phyloP scores from a whole-genome alignment of 345 rosid species.

The Mallotus nudiflorus region DNA sequence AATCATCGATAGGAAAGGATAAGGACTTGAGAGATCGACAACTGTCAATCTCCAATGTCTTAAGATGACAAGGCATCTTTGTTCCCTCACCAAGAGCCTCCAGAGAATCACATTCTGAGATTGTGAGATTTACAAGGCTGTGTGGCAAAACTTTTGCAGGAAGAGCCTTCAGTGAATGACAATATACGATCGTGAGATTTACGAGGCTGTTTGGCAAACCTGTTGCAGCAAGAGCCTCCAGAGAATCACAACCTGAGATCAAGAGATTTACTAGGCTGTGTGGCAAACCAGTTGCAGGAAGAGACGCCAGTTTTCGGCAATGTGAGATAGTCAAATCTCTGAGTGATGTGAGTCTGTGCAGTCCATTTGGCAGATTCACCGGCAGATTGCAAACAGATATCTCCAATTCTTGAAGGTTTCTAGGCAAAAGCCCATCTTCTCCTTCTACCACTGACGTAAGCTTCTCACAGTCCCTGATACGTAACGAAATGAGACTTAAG shows the following conservation, averaged over 20 bases:
- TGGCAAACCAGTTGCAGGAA: no score
- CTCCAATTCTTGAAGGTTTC: conserved; percentile 1
- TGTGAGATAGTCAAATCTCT: no score
- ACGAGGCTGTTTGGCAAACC: no score
- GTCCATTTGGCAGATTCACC: conserved; percentile 30
- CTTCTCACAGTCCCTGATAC: background rate
- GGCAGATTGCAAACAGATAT: background rate
- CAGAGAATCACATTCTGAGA: conserved; percentile 14
- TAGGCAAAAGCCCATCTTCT: background rate
- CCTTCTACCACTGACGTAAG: background rate
- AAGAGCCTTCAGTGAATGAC: no score
- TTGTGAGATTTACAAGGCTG: background rate
- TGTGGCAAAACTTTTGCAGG: no score
- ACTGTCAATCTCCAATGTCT: background rate
- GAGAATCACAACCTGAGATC: no score
- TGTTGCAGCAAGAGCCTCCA: no score
- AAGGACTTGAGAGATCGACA: background rate
- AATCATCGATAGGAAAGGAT: background rate
- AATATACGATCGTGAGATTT: no score
- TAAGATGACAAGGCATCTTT: background rate
- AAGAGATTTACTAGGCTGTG: no score
- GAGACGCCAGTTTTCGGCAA: background rate
- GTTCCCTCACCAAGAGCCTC: background rate
- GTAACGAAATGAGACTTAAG: background rate
- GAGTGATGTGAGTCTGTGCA: conserved; percentile 34